phyloP scores from a whole-genome alignment of 139 green algal species.

The Micractinium sp. region DNA sequence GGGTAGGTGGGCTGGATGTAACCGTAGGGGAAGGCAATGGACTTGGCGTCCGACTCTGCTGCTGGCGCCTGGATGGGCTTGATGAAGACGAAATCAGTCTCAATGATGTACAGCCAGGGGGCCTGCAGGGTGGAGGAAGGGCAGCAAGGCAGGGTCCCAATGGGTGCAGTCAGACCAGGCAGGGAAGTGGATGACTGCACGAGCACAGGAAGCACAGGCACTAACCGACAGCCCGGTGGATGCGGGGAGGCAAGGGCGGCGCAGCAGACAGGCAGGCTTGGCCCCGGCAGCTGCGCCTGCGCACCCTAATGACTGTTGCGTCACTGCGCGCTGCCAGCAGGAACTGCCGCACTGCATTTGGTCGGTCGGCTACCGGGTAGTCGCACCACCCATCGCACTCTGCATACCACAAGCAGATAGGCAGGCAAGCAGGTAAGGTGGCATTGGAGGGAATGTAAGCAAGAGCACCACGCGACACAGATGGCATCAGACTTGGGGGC shows the following conservation, averaged over 20 bases:
- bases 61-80: constrained; percentile 57
- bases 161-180: background rate
- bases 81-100: constrained; percentile 88
- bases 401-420: background rate
- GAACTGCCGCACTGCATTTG: constrained; percentile 84
- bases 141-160: no score
- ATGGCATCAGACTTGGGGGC: no score
- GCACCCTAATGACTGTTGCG: constrained; percentile 36
- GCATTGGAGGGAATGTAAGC: background rate
- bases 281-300: background rate
- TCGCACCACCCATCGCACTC: constrained; percentile 82
- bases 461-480: background rate
- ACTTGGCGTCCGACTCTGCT: constrained; percentile 36
- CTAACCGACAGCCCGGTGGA: background rate
- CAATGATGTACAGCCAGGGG: constrained; percentile 86
- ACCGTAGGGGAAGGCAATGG: constrained; percentile 72
- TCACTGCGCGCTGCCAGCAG: constrained; percentile 67
- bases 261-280: no score
- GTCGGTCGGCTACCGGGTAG: constrained; percentile 86
- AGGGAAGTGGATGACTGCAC: background rate
- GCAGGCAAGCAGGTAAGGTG: background rate
- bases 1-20: constrained; percentile 71
- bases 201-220: background rate
- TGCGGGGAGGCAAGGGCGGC: background rate
- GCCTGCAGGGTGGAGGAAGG: constrained; percentile 48